phyloP scores from a whole-genome alignment of 2,329 filamentous ascomycete genomes.

The Ilyonectria destructans region DNA sequence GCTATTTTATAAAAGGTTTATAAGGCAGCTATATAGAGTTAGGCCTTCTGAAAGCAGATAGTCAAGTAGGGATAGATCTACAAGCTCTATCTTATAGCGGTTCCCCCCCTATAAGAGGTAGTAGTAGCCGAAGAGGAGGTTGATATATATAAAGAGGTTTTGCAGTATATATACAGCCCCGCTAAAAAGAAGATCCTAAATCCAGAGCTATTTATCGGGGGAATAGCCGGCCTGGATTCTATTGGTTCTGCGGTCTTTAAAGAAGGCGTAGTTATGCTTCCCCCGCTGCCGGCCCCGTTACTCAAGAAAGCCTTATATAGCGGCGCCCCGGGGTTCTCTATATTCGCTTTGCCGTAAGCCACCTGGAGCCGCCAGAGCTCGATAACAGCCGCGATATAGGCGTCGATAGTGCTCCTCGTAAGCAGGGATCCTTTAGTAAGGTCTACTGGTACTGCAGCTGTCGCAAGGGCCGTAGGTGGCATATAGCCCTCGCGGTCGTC shows the following conservation, averaged over 20 bases:
- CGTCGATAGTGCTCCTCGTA: neutral
- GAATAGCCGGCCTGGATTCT: too few relatives aligned
- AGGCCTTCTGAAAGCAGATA: neutral
- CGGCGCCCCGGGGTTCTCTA: too few relatives aligned
- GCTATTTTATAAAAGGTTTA: neutral
- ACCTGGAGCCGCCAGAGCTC: neutral
- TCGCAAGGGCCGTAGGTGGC: neutral
- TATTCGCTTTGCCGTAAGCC: too few relatives aligned
- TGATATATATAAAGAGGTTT: too few relatives aligned
- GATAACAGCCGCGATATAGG: neutral
- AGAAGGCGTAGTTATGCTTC: too few relatives aligned
- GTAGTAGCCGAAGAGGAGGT: neutral
- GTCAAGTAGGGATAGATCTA: constrained; percentile 8
- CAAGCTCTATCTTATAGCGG: constrained; percentile 5
- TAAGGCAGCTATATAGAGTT: too few relatives aligned
- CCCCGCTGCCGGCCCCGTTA: too few relatives aligned
- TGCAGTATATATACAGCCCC: too few relatives aligned
- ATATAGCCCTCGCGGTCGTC: neutral
- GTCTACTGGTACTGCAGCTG: neutral
- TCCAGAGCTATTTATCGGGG: too few relatives aligned
- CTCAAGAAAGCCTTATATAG: too few relatives aligned
- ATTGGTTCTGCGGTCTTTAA: too few relatives aligned
- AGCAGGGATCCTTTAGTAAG: neutral
- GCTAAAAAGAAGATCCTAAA: too few relatives aligned
- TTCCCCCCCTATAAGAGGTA: constrained; percentile 3